These are phyloP conservation scores for Alternaria novae-zelandiae DNA, from an alignment of 2,329 filamentous ascomycete genomes.

Conservation along the genomic window DNA sequence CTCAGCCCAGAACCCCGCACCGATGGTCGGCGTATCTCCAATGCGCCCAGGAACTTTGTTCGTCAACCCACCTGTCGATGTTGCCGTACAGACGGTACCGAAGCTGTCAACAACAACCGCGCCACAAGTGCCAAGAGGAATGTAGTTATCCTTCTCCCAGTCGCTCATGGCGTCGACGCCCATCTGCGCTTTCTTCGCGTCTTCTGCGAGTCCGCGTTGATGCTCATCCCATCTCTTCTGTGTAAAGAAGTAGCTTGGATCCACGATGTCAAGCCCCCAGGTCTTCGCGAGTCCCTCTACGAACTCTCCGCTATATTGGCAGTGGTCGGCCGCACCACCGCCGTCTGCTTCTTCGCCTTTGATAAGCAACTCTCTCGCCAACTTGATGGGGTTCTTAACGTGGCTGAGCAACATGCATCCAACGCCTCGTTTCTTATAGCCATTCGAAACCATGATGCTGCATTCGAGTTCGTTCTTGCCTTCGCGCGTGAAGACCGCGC, in stretches of 20 bases:
- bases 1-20: slow-evolving; percentile 90
- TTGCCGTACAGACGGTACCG: slow-evolving; percentile 73
- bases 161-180: slow-evolving; percentile 42
- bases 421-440: slow-evolving; percentile 75
- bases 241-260: slow-evolving; percentile 78
- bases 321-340: slow-evolving; percentile 70
- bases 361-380: slow-evolving; percentile 75
- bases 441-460: slow-evolving; percentile 81
- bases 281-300: slow-evolving; percentile 71
- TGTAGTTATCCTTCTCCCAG: slow-evolving; percentile 69
- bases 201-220: slow-evolving; percentile 60
- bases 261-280: slow-evolving; percentile 75
- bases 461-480: slow-evolving; percentile 87
- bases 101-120: slow-evolving; percentile 80
- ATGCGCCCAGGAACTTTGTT: slow-evolving; percentile 87
- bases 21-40: slow-evolving; percentile 83
- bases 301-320: slow-evolving; percentile 69
- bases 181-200: slow-evolving; percentile 53
- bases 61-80: slow-evolving; percentile 77
- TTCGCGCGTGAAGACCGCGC: slow-evolving; percentile 84
- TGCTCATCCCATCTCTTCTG: slow-evolving; percentile 81
- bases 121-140: slow-evolving; percentile 85
- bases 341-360: slow-evolving; percentile 68
- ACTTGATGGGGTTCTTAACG: slow-evolving; percentile 79
- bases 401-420: slow-evolving; percentile 75